phyloP scores from a whole-genome alignment of 2,329 filamentous ascomycete genomes.

The Fusarium sp. region DNA sequence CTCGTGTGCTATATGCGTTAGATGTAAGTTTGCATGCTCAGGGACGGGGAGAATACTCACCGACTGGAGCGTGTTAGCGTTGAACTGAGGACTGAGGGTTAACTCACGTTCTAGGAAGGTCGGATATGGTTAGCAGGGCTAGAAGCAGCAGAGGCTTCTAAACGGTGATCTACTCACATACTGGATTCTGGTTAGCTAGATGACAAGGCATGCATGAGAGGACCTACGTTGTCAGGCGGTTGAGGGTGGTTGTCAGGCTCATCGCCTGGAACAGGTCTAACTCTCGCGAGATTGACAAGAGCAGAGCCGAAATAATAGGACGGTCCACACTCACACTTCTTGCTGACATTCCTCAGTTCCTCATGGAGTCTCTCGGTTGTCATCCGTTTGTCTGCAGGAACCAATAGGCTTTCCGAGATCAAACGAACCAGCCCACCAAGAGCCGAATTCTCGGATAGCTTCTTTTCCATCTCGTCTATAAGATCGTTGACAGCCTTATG shows the following conservation, averaged over 20 bases:
- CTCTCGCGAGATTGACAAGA: not conserved
- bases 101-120: not conserved
- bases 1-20: not conserved
- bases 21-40: not conserved
- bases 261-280: not conserved
- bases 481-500: not conserved
- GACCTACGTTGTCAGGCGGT: not conserved
- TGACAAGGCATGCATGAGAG: too few species aligned
- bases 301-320: too few species aligned
- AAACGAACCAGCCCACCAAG: too few species aligned
- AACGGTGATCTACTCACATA: not conserved
- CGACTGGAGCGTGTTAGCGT: not conserved
- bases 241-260: not conserved
- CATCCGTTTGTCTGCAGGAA: too few species aligned
- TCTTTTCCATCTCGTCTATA: not conserved
- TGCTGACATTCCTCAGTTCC: too few species aligned
- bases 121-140: not conserved
- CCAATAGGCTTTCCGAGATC: too few species aligned
- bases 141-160: not conserved
- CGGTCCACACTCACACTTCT: too few species aligned
- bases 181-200: not conserved
- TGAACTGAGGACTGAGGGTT: too few species aligned
- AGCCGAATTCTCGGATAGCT: too few species aligned
- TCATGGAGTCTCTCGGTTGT: too few species aligned
- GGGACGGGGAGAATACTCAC: not conserved